These are phyloP conservation scores for Ceratobasidium papillatum DNA, from an alignment of 1,284 basidiomycete genomes.

Conservation along the genomic window DNA sequence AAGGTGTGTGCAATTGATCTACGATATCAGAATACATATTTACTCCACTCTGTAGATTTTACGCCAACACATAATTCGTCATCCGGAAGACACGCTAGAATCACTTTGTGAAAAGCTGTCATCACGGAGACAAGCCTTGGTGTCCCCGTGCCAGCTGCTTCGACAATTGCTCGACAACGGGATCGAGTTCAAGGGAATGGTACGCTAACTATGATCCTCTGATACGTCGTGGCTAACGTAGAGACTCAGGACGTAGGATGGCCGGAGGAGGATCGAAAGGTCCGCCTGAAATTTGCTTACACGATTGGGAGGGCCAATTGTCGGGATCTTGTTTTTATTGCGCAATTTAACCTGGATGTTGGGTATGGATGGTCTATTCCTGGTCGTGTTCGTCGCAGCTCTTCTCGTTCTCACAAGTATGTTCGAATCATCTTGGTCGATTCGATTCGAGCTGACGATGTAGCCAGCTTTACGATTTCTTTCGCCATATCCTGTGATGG, in stretches of 20 bases:
- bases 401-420: not conserved
- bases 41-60: not conserved
- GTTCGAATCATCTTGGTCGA: not conserved
- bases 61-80: not conserved
- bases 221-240: too few relatives aligned
- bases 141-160: slow-evolving; percentile 1
- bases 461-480: not conserved
- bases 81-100: not conserved
- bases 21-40: not conserved
- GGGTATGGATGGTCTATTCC: not conserved
- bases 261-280: not conserved
- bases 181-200: not conserved
- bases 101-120: not conserved
- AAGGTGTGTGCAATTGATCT: not conserved
- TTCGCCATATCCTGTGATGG: not conserved
- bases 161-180: not conserved
- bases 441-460: not conserved
- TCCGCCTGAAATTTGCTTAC: not conserved
- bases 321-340: not conserved
- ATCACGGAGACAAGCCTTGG: not conserved
- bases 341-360: not conserved
- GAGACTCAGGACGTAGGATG: not conserved
- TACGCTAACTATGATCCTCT: too few relatives aligned
- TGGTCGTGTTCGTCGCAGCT: not conserved
- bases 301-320: not conserved